Evolutionary conservation across 176 grass and related monocot genomes (phyloP), one percentile per base, ranked within the genome.

Genomic region (Juncus effusus): DNA sequence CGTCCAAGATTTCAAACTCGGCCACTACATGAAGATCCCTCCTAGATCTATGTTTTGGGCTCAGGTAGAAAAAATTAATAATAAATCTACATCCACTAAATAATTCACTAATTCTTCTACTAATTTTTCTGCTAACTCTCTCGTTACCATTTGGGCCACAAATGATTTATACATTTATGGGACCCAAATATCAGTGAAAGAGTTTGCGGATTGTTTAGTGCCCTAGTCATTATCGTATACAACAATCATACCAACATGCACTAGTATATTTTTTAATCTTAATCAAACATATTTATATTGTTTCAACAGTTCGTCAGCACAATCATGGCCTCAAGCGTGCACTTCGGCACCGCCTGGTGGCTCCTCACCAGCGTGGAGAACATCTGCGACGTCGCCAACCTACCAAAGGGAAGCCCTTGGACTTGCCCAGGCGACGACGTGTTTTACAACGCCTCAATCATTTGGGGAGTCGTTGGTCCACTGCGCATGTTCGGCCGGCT

Each of bases 11-110:
- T 99, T 99, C 64, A 99, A 99, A 73, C 84, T 99, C 10, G 94
- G 94, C 7, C 94, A 99, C 66, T 99, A 99, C 58, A 99, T 93
- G 94, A 99, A 99, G 83, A 93, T 99, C 70, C 94, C 94, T 38
- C 88, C 94, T 13, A 87, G 54, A 66, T 99, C 89, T 12, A 99
- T 99, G 94, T 99, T 99, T 72, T 67, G 88, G 42, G 82, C 88
- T 84, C 85, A 97, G 88, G 92, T 91, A 69, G 11, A 78, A 35
- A 4, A 28, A 42, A 12, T 19, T 16, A n/a, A 55, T 12, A 53
- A 9, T 28, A 28, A 28, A 28, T 28, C 19, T 28, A 28, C 19
- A 28, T 28, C 19, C 19, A 28, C 19, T 28, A 28, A 0, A 28
- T 28, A 28, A 28, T 28, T 28, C 19, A 52, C 49, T 52, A 52